Base-by-base conservation (phyloP, 148 eudicot genomes). In the Drosera capensis region DNA sequence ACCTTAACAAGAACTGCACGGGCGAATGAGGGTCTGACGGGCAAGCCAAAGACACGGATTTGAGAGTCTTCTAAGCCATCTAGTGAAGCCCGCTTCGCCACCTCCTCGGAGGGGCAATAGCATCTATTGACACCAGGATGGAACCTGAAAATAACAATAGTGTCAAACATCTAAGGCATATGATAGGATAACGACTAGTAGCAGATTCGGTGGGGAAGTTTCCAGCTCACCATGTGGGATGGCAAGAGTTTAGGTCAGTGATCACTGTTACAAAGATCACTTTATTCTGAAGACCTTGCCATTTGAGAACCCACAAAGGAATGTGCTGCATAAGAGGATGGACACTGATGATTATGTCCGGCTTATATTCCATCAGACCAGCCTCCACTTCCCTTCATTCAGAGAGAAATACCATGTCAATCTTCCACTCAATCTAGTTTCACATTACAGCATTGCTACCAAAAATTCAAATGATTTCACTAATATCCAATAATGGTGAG, bases 241-340 rank as follows among this genome's bases (percentile, higher is more conserved):
- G 97, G 69, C 97, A 90, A 34, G 97, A 80, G 46, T 72, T 80
- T 55, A 90, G 82, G 57, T 90, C 97, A 8, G 97, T 90, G 42
- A 90, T 90, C 40, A 90, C 95, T 0, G 97, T 84, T 13, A 84
- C 97, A 49, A 90, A 90, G 18, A 84, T 57, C 12, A 90, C 95
- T 69, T 84, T 90, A 66, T 84, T 84, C 50, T 84, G 93, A 23
- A 90, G 76, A 39, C 95, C 87, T 70, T 84, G 97, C 97, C 95
- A 90, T 59, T 84, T 90, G 22, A 90, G 93, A 55, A 90, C 97
- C 97, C 87, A 84, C 54, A 84, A 48, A 23, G 97, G 97, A 16
- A 90, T 84, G 51, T 90, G 97, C 64, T 90, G 97, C 95, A 84
- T 90, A 13, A 90, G 92, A 63, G 97, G 97, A 63, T 90, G 97